Evolutionary conservation across 2,329 filamentous ascomycete species (phyloP).

Genomic region (Pleochaeta shiraiana): DNA sequence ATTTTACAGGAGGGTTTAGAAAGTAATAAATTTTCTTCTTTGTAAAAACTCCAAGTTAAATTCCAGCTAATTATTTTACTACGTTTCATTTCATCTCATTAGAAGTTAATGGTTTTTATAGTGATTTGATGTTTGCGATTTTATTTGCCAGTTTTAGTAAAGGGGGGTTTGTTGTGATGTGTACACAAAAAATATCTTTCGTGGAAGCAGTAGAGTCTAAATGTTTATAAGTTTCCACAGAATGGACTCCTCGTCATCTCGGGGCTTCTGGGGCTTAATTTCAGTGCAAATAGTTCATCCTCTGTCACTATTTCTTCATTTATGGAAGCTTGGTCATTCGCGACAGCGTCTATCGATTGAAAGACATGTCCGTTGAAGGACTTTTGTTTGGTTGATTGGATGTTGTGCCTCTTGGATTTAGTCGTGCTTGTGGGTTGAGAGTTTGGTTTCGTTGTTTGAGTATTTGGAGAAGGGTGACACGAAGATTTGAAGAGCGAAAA

Average conservation of each 20-base stretch:
- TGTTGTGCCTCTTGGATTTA: no score
- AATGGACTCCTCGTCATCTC: constrained; percentile 77
- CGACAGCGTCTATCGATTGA: constrained; percentile 19
- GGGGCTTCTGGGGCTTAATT: constrained; percentile 66
- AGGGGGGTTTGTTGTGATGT: no score
- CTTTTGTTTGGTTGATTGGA: constrained; percentile 8
- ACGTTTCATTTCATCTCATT: no score
- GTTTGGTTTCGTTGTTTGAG: constrained; percentile 7
- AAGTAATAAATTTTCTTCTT: no score
- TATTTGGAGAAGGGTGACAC: constrained; percentile 19
- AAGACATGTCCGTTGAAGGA: constrained; percentile 9
- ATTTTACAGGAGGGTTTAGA: no score
- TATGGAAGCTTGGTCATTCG: constrained; percentile 17
- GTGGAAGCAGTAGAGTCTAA: no score
- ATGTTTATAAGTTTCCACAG: constrained; percentile 18
- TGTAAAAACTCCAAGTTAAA: no score
- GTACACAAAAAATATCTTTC: no score
- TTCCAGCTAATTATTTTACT: no score
- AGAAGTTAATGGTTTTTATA: no score
- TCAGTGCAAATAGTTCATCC: constrained; percentile 72
- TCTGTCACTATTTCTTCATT: constrained; percentile 31
- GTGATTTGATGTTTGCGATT: no score
- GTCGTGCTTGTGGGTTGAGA: not conserved
- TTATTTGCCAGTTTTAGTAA: no score
- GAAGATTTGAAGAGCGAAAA: constrained; percentile 31